These are phyloP conservation scores for Lenzites betulinus DNA, from an alignment of 768 basidiomycete species.

Conservation along the genomic window DNA sequence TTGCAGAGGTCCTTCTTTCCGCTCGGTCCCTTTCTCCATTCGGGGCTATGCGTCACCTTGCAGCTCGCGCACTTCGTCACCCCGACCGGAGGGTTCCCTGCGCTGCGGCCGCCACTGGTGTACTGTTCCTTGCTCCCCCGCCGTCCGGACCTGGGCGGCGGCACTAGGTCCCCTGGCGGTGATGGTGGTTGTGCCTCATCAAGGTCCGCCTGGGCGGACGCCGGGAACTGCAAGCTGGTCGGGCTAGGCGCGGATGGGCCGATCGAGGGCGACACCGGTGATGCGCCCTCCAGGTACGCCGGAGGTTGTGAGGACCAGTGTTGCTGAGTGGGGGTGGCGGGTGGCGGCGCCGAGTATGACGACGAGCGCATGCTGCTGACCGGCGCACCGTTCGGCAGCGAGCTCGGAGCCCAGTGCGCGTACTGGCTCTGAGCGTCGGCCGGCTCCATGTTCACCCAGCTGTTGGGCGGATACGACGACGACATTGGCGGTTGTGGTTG, in stretches of 20 bases:
- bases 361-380: constrained; percentile 34
- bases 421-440: constrained; percentile 10
- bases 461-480: constrained; percentile 19
- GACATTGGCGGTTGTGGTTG: constrained; percentile 19
- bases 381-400: constrained; percentile 20
- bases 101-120: constrained; percentile 45
- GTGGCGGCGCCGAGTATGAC: constrained; percentile 28
- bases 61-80: constrained; percentile 78
- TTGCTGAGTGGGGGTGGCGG: constrained; percentile 34
- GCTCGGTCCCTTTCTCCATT: constrained; percentile 90
- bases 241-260: constrained; percentile 28
- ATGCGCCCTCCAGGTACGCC: constrained; percentile 36
- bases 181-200: constrained; percentile 29
- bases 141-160: constrained; percentile 48
- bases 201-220: constrained; percentile 15
- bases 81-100: constrained; percentile 72
- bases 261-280: constrained; percentile 25
- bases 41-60: constrained; percentile 79
- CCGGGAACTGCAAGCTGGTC: constrained; percentile 4
- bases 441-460: constrained; percentile 17
- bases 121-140: constrained; percentile 49
- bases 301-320: constrained; percentile 48
- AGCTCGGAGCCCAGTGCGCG: constrained; percentile 20
- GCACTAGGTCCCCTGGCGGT: constrained; percentile 36
- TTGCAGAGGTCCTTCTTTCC: constrained; percentile 93